phyloP scores from a whole-genome alignment of 441 rosid genomes.

The Erysimum cheiri region DNA sequence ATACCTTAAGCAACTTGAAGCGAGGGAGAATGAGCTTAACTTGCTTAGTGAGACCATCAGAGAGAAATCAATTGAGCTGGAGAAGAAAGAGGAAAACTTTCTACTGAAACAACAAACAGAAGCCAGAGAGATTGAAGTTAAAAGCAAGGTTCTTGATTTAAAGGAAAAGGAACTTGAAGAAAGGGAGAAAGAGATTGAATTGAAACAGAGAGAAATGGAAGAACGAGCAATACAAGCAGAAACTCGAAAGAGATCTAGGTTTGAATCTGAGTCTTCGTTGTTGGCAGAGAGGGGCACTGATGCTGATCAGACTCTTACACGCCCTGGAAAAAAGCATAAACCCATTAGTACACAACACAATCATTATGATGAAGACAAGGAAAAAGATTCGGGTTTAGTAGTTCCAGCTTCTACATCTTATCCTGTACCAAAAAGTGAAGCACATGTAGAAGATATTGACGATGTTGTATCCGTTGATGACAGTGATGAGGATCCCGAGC shows the following conservation, averaged over 20 bases:
- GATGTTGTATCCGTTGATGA: background rate
- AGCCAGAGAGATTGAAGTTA: background rate
- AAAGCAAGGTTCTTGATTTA: background rate
- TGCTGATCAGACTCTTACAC: background rate
- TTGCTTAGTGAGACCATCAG: background rate
- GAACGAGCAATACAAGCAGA: background rate
- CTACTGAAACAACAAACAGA: background rate
- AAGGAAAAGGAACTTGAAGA: constrained; percentile 24
- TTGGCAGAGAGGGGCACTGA: constrained; percentile 1
- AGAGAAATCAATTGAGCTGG: background rate
- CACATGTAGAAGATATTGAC: background rate
- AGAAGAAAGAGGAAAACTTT: constrained; percentile 13
- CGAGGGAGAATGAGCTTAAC: constrained; percentile 19
- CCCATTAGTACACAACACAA: background rate
- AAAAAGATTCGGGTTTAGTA: background rate
- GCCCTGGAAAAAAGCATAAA: constrained; percentile 11
- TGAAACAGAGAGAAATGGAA: background rate
- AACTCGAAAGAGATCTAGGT: constrained; percentile 14
- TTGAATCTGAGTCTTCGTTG: background rate
- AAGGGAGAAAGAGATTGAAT: background rate
- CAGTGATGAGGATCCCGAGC: background rate
- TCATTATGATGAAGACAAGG: too few species aligned
- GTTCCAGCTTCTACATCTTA: background rate
- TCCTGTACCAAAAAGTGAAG: background rate
- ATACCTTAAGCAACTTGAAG: constrained; percentile 21